Percentiles rank a stretch among this genome's conserved stretches.
phyloP scores from a whole-genome alignment of 495 filamentous ascomycete species.

The Penicillium ucsense region DNA sequence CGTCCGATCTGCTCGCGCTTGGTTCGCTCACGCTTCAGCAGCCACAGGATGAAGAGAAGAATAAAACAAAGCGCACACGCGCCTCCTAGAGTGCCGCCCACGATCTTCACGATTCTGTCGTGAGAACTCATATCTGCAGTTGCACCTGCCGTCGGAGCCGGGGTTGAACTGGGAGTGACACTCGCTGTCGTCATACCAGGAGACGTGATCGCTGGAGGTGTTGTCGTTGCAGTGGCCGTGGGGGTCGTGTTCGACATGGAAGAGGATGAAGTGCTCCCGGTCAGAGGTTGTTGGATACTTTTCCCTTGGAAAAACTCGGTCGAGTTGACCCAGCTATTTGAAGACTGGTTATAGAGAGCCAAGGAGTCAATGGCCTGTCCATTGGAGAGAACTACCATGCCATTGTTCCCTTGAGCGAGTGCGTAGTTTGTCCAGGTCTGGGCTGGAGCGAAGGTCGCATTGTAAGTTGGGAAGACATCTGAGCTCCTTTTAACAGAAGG shows the following conservation, averaged over 20 bases:
- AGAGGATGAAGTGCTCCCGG: slow-evolving; percentile 30
- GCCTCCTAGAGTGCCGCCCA: slow-evolving; percentile 72
- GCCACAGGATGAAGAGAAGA: slow-evolving; percentile 56
- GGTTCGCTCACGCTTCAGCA: slow-evolving; percentile 54
- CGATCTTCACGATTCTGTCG: slow-evolving; percentile 43
- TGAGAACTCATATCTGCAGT: slow-evolving; percentile 20
- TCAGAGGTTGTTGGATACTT: slow-evolving; percentile 26
- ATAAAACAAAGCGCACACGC: slow-evolving; percentile 63
- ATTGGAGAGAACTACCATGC: slow-evolving; percentile 65
- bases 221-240: slow-evolving; percentile 17
- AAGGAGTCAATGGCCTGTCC: slow-evolving; percentile 53
- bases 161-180: slow-evolving; percentile 22
- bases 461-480: slow-evolving; percentile 68
- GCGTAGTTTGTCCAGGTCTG: slow-evolving; percentile 52
- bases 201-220: neutral
- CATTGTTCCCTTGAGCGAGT: slow-evolving; percentile 46
- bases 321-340: slow-evolving; percentile 76
- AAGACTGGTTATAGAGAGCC: slow-evolving; percentile 68
- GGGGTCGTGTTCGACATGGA: slow-evolving; percentile 5
- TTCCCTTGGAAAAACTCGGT: slow-evolving; percentile 50
- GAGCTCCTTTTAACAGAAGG: slow-evolving; percentile 34
- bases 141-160: slow-evolving; percentile 25
- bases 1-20: slow-evolving; percentile 44
- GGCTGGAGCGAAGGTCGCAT: slow-evolving; percentile 59
- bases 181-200: slow-evolving; percentile 19